These are phyloP conservation scores for Ceratonia siliqua DNA, from an alignment of 306 rosid genomes.

Conservation along the genomic window DNA sequence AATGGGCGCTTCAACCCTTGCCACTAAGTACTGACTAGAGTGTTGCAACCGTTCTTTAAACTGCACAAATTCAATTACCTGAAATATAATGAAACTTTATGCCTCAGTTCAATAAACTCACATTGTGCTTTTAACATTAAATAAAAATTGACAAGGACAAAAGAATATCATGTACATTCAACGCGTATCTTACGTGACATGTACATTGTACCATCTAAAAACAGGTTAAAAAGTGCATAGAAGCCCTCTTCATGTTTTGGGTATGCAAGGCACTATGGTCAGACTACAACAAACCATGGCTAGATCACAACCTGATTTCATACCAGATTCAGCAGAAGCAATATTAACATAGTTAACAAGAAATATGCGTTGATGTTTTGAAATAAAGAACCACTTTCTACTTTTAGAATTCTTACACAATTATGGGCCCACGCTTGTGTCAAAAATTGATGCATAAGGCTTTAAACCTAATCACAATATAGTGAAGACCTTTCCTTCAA, in stretches of 20 bases:
- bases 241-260: neutral
- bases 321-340: constrained; percentile 4
- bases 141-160: constrained; percentile 13
- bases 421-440: neutral
- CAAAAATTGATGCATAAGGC: neutral
- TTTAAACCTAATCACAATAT: neutral
- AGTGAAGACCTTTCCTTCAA: no score
- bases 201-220: neutral
- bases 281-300: constrained; percentile 30
- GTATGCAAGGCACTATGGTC: neutral
- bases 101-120: constrained; percentile 20
- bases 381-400: neutral
- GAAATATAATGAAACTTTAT: constrained; percentile 33
- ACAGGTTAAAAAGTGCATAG: neutral
- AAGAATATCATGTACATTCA: neutral
- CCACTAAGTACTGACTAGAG: constrained; percentile 78
- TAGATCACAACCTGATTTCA: constrained; percentile 22
- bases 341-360: neutral
- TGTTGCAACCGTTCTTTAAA: constrained; percentile 83
- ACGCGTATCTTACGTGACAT: neutral
- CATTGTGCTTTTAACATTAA: constrained; percentile 6
- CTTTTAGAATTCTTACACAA: neutral
- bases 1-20: constrained; percentile 79
- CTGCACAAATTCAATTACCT: constrained; percentile 98
- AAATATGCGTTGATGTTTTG: neutral